Conservation (phyloP, 139 green algal genomes). For the Mychonastes homosphaera region DNA sequence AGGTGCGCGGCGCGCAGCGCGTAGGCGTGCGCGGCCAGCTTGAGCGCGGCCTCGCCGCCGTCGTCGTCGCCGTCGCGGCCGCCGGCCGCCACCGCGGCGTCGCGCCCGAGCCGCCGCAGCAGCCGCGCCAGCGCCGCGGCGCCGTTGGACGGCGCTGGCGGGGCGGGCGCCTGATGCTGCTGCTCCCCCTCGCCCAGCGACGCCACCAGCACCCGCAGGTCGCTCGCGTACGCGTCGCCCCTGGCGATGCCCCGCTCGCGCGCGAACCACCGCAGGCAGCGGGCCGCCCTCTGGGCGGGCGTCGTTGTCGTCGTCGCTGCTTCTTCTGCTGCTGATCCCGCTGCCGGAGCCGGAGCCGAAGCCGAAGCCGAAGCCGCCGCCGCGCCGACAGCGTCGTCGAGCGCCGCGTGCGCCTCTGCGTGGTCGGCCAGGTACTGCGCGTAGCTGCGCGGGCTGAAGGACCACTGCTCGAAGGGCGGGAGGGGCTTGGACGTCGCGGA, state of each 20-base stretch:
- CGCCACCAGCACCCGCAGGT: slow-evolving; percentile 15
- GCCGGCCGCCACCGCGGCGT: not conserved
- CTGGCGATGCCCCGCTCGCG: not conserved
- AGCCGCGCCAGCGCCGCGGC: not conserved
- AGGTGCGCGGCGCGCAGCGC: slow-evolving; percentile 20
- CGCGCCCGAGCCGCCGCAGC: no score
- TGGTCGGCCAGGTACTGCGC: slow-evolving; percentile 25
- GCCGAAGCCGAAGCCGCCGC: not conserved
- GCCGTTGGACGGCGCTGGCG: no score
- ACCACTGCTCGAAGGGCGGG: slow-evolving; percentile 24
- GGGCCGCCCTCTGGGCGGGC: not conserved
- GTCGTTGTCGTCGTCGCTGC: not conserved
- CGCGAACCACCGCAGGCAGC: not conserved
- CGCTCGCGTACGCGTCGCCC: slow-evolving; percentile 7
- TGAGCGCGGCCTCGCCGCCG: slow-evolving; percentile 3
- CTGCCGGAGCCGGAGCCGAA: not conserved
- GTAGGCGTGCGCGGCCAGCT: slow-evolving; percentile 19
- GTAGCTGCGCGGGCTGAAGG: slow-evolving; percentile 17
- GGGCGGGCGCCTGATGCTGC: slow-evolving; percentile 3
- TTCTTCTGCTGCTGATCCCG: not conserved
- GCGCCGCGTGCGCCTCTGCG: slow-evolving; percentile 19
- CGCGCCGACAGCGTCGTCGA: slow-evolving; percentile 13
- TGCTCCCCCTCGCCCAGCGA: not conserved
- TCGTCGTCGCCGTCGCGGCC: slow-evolving; percentile 3
- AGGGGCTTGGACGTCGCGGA: slow-evolving; percentile 10